Percentiles rank a stretch among this genome's conserved stretches.
Evolutionary conservation across 495 filamentous ascomycete species (phyloP).

Genomic region (Elasticomyces elasticus): DNA sequence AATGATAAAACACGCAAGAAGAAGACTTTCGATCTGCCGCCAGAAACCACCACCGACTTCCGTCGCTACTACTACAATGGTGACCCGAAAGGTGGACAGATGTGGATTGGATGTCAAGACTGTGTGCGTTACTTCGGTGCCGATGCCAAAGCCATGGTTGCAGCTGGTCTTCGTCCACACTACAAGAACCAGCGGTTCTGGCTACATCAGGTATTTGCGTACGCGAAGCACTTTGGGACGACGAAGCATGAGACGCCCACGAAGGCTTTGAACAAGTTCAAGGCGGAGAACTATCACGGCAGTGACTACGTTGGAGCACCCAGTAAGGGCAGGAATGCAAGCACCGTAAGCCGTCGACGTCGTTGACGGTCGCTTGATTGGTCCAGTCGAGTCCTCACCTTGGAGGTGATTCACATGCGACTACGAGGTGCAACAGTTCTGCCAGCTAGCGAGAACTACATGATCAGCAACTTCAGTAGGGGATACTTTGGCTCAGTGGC

Average conservation of each 20-base stretch:
- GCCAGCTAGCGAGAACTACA: too few relatives aligned
- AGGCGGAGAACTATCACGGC: not conserved
- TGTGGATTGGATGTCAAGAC: not conserved
- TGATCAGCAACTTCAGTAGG: too few relatives aligned
- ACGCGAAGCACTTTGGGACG: not conserved
- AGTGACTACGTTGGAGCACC: too few relatives aligned
- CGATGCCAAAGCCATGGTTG: not conserved
- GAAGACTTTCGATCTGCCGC: not conserved
- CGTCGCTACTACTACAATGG: not conserved
- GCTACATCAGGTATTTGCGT: not conserved
- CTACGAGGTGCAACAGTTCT: too few relatives aligned
- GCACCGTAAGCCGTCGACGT: too few relatives aligned
- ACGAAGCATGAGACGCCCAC: not conserved
- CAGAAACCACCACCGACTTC: not conserved
- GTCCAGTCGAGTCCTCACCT: too few relatives aligned
- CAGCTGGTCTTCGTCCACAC: not conserved
- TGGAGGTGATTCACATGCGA: too few relatives aligned
- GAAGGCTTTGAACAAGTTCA: not conserved
- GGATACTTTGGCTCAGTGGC: too few relatives aligned
- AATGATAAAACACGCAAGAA: not conserved
- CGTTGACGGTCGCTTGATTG: too few relatives aligned
- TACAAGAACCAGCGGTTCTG: conserved; percentile 1
- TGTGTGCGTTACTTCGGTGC: not conserved
- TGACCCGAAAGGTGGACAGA: not conserved
- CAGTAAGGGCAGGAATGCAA: too few relatives aligned